Percentiles rank a stretch among this genome's conserved stretches.
Evolutionary conservation across 441 rosid genomes (phyloP).

Genomic region (Corymbia calophylla): DNA sequence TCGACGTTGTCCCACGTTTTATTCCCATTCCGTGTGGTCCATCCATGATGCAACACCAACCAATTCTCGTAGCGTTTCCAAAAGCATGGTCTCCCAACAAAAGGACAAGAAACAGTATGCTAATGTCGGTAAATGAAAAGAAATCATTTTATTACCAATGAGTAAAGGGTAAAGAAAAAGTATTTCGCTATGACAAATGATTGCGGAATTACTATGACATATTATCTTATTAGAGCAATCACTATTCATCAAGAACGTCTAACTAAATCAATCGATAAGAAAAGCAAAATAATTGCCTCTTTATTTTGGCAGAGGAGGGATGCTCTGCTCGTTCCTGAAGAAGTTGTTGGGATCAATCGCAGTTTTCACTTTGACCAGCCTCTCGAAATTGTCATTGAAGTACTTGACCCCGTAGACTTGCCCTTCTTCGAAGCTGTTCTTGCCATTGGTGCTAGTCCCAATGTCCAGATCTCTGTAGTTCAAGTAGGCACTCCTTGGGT

Average conservation of each 20-base stretch:
- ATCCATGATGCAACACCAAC: not conserved
- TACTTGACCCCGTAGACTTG: not conserved
- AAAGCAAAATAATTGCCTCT: not conserved
- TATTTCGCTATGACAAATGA: not conserved
- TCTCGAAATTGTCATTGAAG: not conserved
- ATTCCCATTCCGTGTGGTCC: not conserved
- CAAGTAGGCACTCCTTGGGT: not conserved
- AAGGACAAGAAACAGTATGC: not conserved
- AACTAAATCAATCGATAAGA: not conserved
- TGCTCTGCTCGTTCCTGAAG: slow-evolving; percentile 12
- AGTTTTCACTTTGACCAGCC: slow-evolving; percentile 1
- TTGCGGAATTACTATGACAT: not conserved
- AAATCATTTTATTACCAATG: not conserved
- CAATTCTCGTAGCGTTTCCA: not conserved
- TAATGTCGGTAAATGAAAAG: not conserved
- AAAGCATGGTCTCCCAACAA: not conserved
- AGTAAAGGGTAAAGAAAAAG: not conserved
- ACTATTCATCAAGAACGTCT: not conserved
- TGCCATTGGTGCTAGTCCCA: not conserved
- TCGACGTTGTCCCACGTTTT: not conserved
- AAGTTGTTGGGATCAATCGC: slow-evolving; percentile 5
- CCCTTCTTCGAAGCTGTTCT: slow-evolving; percentile 3
- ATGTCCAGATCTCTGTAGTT: slow-evolving; percentile 10
- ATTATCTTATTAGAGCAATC: not conserved
- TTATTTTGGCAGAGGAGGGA: not conserved